Base-by-base conservation (phyloP, 148 eudicot species). In the Polygonum aviculare region DNA sequence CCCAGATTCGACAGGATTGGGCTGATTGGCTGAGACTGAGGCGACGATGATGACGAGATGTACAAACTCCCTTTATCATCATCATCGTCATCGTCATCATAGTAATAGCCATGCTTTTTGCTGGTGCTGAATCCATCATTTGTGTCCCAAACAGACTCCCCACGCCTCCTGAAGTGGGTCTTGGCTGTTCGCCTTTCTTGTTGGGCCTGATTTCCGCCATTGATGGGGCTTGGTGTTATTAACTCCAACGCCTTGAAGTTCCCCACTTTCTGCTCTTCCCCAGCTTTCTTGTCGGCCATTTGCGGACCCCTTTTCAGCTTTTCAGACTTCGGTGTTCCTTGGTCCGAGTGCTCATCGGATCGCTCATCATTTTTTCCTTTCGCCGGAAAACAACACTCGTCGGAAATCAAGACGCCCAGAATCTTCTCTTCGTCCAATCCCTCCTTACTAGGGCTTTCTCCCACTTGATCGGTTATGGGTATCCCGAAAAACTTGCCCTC, bases 1-100 rank as follows among this genome's bases (percentile, higher is more conserved):
- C 94, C 93, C 9, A 84, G 83, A 73, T 85, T 44, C 52, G 36
- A 41, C 11, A 62, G n/a, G 18, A 49, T 44, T 47, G 45, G 48
- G 47, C 48, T 40, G 7, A 69, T 36, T 38, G 12, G 22, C 74
- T 40, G 49, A 70, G 48, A 39, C 14, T 10, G 74, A 70, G 69
- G 31, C 62, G 62, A 33, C 1, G 7, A 12, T 14, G 62, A 33
- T 12, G 7, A 12, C 1, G 72, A 36, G 44, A 15, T 36, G 16
- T 7, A 35, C 9, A 67, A 62, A 22, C 7, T 21, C 21, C 22
- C 63, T 11, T 70, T 22, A 16, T 39, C 48, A 38, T 40, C 26
- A 18, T 70, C 74, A 6, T 22, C 69, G 12, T 21, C 38, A 7
- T 21, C 16, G 31, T 26, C 31, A 26, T 26, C 31, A 26, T 26